A percentile compares a stretch with the other conserved stretches of the same genome.
Evolutionary conservation across 192 early-diverging fungal genomes (phyloP).

Genomic region (Mortierella claussenii): DNA sequence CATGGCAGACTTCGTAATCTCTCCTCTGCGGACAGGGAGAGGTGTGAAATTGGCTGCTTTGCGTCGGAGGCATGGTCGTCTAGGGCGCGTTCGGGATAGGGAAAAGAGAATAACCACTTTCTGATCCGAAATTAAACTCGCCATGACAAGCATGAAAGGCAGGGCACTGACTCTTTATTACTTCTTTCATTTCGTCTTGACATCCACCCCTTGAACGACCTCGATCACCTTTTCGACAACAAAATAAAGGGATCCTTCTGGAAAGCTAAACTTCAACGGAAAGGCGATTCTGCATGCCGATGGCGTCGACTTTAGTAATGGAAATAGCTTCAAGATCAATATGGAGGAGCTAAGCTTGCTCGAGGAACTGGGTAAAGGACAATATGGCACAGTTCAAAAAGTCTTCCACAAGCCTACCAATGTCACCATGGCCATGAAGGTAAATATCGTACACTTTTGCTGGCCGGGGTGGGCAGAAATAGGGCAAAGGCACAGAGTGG

Average conservation of each 20-base stretch:
- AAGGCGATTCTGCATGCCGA: slow-evolving; percentile 92
- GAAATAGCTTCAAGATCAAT: slow-evolving; percentile 87
- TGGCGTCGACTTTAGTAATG: slow-evolving; percentile 92
- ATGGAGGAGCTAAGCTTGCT: slow-evolving; percentile 84
- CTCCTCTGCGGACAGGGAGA: no score
- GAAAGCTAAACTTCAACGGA: slow-evolving; percentile 90
- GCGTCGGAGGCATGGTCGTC: no score
- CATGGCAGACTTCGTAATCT: no score
- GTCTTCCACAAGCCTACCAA: slow-evolving; percentile 89
- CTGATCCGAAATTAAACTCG: slow-evolving; percentile 7
- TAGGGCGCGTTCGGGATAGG: not conserved
- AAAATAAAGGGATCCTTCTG: slow-evolving; percentile 74
- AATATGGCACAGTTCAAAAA: slow-evolving; percentile 93
- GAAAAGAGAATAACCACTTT: slow-evolving; percentile 2
- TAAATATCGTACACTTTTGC: slow-evolving; percentile 21
- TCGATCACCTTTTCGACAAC: not conserved
- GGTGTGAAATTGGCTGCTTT: no score
- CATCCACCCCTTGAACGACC: not conserved
- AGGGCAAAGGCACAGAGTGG: not conserved
- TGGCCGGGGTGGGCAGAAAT: not conserved
- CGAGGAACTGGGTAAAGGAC: slow-evolving; percentile 89
- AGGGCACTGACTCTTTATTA: slow-evolving; percentile 12
- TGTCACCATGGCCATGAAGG: slow-evolving; percentile 90
- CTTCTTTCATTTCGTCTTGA: slow-evolving; percentile 9
- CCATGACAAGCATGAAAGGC: no score